Evolutionary conservation across 208 protist species (phyloP), one percentile per base, ranked within the genome.

Genomic region (Wallacemonas sp.): DNA sequence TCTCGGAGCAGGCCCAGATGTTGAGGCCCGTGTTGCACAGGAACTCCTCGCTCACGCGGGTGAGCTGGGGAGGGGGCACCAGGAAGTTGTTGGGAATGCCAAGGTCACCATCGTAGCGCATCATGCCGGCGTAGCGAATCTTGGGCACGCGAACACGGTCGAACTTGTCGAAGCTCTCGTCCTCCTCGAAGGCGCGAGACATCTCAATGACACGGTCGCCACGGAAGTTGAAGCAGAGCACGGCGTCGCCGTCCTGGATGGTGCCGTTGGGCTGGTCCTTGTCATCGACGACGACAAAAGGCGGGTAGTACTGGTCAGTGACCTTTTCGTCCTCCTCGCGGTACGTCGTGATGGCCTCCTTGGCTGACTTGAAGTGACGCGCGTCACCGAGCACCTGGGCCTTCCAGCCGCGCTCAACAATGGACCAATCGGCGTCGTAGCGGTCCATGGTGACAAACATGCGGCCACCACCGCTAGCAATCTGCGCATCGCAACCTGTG

Each of bases 381-480:
- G 83, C 93, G n/a, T 96, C 82, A 51, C 94, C 95, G 34, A 98
- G 85, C 38, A 98, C 95, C 61, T 97, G 93, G 51, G 88, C 77
- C 41, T 79, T 82, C 91, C 91, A 98, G 54, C 96, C 96, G 45
- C 95, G 88, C 77, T 98, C 86, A 4, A 98, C 96, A 44, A 98
- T 98, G 22, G 61, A 68, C 96, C 96, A 98, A 78, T 98, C 94
- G 9, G 95, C 91, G 49, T 96, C 88, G 81, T 98, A 98, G 66
- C 96, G 86, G 66, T 98, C 96, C 96, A 98, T 98, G 19, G 93
- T 97, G 47, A 97, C 91, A 66, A 95, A 88, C 96, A 98, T 98
- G 63, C 96, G 84, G 58, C 96, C 96, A 45, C 96, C 96, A 53
- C 96, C 96, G 64, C 87, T 95, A 39, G 84, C 96, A 55, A 98